A percentile compares a stretch with the other conserved stretches of the same genome.
Evolutionary conservation across 106 monocot species (phyloP).

Genomic region (Amphibolis antarctica): DNA sequence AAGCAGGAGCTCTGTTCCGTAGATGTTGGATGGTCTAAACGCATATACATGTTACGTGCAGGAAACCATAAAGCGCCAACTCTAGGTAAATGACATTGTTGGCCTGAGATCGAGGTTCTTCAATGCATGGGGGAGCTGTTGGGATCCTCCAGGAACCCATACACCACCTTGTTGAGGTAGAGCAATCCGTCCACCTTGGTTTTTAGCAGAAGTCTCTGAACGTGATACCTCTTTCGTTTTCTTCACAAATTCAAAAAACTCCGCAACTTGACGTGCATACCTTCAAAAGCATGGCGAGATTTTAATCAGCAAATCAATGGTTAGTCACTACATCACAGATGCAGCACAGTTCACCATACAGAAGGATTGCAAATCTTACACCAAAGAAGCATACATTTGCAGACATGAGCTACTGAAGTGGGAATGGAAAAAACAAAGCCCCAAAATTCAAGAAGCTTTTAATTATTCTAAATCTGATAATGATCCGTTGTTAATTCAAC

Average conservation of each 20-base stretch:
- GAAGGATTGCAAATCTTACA: neutral
- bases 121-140: slow-evolving; percentile 31
- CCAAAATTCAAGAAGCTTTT: neutral
- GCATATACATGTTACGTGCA: too few species aligned
- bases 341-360: neutral
- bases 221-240: slow-evolving; percentile 52
- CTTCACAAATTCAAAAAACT: slow-evolving; percentile 95
- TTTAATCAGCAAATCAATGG: neutral
- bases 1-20: too few species aligned
- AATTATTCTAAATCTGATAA: too few species aligned
- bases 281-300: slow-evolving; percentile 18
- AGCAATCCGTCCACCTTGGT: slow-evolving; percentile 21
- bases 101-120: slow-evolving; percentile 51
- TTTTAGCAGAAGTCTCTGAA: slow-evolving; percentile 11
- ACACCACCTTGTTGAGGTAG: slow-evolving; percentile 44
- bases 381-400: neutral
- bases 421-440: neutral
- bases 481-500: too few species aligned
- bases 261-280: slow-evolving; percentile 91
- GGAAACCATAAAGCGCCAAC: neutral
- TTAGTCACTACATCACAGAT: neutral
- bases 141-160: slow-evolving; percentile 43
- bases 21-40: too few species aligned
- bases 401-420: neutral
- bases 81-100: slow-evolving; percentile 47